Evolutionary conservation across 2,329 filamentous ascomycete genomes (phyloP).

Genomic region (Thelonectria olida): DNA sequence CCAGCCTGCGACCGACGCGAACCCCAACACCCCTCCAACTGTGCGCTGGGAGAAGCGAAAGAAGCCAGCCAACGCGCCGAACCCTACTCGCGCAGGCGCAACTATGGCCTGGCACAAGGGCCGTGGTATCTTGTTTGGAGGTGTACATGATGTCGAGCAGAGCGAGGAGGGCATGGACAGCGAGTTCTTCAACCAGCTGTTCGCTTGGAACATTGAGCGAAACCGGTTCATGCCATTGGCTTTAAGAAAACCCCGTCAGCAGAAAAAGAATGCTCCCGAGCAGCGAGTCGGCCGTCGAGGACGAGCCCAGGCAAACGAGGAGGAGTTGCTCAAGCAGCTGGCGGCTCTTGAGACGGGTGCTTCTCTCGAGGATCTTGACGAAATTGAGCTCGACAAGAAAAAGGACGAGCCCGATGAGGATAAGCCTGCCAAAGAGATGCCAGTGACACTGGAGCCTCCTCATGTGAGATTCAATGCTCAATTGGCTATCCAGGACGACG

Average conservation of each 20-base stretch:
- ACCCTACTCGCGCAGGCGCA: slow-evolving; percentile 83
- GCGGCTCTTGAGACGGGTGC: slow-evolving; percentile 83
- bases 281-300: slow-evolving; percentile 69
- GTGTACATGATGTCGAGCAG: slow-evolving; percentile 91
- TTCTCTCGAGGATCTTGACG: slow-evolving; percentile 63
- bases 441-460: slow-evolving; percentile 82
- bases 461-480: slow-evolving; percentile 92
- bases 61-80: slow-evolving; percentile 88
- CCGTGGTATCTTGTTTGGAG: slow-evolving; percentile 90
- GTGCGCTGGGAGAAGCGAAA: slow-evolving; percentile 95
- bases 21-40: slow-evolving; percentile 71
- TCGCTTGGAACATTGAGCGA: slow-evolving; percentile 93
- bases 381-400: slow-evolving; percentile 60
- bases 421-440: slow-evolving; percentile 68
- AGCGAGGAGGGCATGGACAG: slow-evolving; percentile 96
- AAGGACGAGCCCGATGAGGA: slow-evolving; percentile 65
- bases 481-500: slow-evolving; percentile 89
- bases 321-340: slow-evolving; percentile 87
- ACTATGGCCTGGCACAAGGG: slow-evolving; percentile 97
- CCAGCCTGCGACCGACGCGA: slow-evolving; percentile 73
- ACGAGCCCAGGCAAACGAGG: slow-evolving; percentile 89
- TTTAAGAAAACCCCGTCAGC: slow-evolving; percentile 77
- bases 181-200: slow-evolving; percentile 94
- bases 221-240: slow-evolving; percentile 92
- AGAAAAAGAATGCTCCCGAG: slow-evolving; percentile 63